A percentile compares a stretch with the other conserved stretches of the same genome.
Conservation (phyloP, 371 early-diverging fungal genomes). For the Mucor piriformis region DNA sequence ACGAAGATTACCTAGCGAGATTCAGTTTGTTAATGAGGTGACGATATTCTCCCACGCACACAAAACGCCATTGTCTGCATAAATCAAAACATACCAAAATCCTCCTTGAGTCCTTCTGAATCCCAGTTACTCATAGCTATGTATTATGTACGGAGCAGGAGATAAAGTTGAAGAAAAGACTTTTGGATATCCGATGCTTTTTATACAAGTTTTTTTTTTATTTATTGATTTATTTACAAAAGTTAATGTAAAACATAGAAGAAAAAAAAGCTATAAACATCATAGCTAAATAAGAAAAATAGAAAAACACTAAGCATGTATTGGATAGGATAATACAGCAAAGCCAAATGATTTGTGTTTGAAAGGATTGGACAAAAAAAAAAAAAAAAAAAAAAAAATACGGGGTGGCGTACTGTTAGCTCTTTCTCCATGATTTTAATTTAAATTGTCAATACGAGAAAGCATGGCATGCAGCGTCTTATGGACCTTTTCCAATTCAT, state of each 20-base stretch:
- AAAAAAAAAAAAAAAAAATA: not conserved
- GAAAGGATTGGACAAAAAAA: not conserved
- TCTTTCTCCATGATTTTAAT: not conserved
- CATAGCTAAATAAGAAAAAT: not conserved
- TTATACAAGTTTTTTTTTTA: not conserved
- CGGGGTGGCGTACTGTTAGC: not conserved
- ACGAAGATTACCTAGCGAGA: not conserved
- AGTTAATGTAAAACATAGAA: not conserved
- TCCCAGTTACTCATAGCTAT: conserved; percentile 23
- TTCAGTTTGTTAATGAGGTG: not conserved
- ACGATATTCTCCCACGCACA: not conserved
- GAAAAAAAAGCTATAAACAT: not conserved
- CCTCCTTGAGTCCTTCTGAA: conserved; percentile 1
- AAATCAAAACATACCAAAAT: conserved; percentile 11
- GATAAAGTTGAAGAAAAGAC: not conserved
- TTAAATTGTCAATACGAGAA: conserved; percentile 25
- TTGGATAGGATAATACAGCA: too few species aligned
- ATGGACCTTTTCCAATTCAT: conserved; percentile 40
- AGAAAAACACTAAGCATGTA: not conserved
- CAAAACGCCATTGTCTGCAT: conserved; percentile 1
- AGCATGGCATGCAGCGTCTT: conserved; percentile 34
- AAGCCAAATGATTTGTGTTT: too few species aligned
- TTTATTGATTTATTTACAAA: not conserved
- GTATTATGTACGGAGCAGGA: not conserved
- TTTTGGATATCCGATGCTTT: not conserved